Base-by-base conservation (phyloP, 371 early-diverging fungal species). In the Syncephalastrum racemosum region DNA sequence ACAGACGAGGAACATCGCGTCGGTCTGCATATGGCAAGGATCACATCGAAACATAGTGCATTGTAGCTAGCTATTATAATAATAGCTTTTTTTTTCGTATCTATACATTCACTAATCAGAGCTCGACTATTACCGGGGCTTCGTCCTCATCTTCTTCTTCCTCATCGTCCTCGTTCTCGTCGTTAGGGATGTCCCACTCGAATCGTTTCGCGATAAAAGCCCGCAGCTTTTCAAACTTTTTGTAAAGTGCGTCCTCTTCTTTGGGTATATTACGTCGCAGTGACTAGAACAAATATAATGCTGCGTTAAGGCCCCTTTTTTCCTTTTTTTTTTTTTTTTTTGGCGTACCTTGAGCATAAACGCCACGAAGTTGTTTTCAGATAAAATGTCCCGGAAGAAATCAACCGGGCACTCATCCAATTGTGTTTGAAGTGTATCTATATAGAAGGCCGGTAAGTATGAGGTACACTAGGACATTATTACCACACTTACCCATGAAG, bases 361-460 rank as follows among this genome's bases (percentile, higher is more conserved):
- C 0, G 76, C 62, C 0, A 93, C 59, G 68, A 92, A 95, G 58
- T 85, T 90, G 56, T 85, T 83, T 56, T 83, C 80, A 4, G 89
- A 82, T 8, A 93, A 59, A 20, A 88, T 81, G 58, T 90, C 89
- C 1, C 80, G 58, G 56, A 89, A 92, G 63, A 95, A 94, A 62
- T 93, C 94, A 2, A 67, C 65, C 6, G 93, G 94, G 56, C 90
- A 92, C 66, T 89, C 92, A 18, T 74, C 69, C 19, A 95, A 68
- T 57, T 95, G 95, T 14, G 48, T 25, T 6, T 73, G 51, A 1
- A 94, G 57, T 7, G 83, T 70, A 39, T 74, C 84, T 79, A 73
- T 39, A 52, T 22, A 20, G 10, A 31, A 31, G 10, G 10, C 12
- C 36, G 16, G 24, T 15, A 24, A 25, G 3, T 22, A 49, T 15